Evolutionary conservation across 225 moss, liverwort and hornwort genomes (phyloP), one percentile per base, ranked within the genome.

Genomic region (Physcomitrellopsis africana): DNA sequence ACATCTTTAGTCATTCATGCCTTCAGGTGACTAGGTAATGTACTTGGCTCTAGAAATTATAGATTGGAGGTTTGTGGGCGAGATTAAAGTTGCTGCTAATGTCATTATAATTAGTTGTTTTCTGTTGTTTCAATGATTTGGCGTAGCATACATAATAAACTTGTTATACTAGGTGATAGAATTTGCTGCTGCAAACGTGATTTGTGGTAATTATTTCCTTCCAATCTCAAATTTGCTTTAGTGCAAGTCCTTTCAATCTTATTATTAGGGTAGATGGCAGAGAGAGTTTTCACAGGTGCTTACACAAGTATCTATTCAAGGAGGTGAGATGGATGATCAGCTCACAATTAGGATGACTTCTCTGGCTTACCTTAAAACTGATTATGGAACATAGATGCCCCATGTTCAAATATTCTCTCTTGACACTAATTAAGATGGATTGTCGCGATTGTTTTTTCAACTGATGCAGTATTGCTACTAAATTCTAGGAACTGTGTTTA

Each of bases 311-410:
- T 52, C 11, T 58, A 64, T 65, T 29, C 23, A n/a, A 42, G 19
- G 78, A 78, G 58, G 29, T 1, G n/a, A 67, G 22, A 45, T 72
- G 41, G 67, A 77, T 79, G 24, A 41, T 23, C 11, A 63, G 42
- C 56, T 69, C 12, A 44, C 67, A 44, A 22, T 13, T 18, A 59
- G 44, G 15, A 60, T 41, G 15, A 43, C 27, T 52, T 15, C 61
- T 49, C 53, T 55, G 60, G 32, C 32, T 60, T 29, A 37, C 57
- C 42, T 23, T 22, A n/a, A 47, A 63, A 32, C 62, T 48, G 63
- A 48, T 62, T 23, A 54, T 8, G 10, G 62, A 72, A 62, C 37
- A 22, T 37, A 22, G 62, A 32, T 20, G 49, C 9, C 32, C 19
- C 20, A 41, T 62, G 51, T 72, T 14, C 49, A 16, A 72, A 8